Evolutionary conservation across 2,329 filamentous ascomycete species (phyloP).

Genomic region (Zymoseptoria ardabiliae): DNA sequence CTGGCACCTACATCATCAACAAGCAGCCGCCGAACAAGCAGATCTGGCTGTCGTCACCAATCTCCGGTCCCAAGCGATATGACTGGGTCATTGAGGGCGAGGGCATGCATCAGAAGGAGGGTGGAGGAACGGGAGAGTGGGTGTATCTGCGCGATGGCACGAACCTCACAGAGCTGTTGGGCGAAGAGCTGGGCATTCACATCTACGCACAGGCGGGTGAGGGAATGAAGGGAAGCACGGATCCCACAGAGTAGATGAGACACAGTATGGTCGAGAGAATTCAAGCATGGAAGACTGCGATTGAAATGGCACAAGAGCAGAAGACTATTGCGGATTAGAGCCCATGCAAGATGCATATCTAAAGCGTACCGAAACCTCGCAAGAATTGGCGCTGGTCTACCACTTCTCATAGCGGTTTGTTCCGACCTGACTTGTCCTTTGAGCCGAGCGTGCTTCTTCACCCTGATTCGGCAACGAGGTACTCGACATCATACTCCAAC

Average conservation of each 20-base stretch:
- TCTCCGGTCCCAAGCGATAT: constrained; percentile 87
- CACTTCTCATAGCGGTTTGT: not conserved
- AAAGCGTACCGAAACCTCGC: not conserved
- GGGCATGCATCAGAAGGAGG: constrained; percentile 71
- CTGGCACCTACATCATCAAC: constrained; percentile 89
- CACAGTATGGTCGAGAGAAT: not conserved
- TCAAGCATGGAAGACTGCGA: not conserved
- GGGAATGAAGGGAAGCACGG: constrained; percentile 18
- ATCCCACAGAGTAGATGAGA: constrained; percentile 18
- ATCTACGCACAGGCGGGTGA: constrained; percentile 34
- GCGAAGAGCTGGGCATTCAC: constrained; percentile 66
- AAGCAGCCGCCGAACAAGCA: constrained; percentile 97
- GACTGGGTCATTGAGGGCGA: constrained; percentile 77
- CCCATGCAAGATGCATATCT: not conserved
- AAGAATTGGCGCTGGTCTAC: not conserved
- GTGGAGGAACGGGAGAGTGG: constrained; percentile 68
- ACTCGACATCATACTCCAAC: not conserved
- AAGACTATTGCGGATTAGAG: not conserved
- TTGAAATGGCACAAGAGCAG: not conserved
- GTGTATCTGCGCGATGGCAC: constrained; percentile 80
- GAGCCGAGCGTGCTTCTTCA: not conserved
- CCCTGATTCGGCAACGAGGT: not conserved
- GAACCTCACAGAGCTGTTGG: constrained; percentile 64
- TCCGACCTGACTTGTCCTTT: not conserved
- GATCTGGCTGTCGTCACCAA: constrained; percentile 90